phyloP scores from a whole-genome alignment of 495 filamentous ascomycete species.

The Pyrenula massariospora region DNA sequence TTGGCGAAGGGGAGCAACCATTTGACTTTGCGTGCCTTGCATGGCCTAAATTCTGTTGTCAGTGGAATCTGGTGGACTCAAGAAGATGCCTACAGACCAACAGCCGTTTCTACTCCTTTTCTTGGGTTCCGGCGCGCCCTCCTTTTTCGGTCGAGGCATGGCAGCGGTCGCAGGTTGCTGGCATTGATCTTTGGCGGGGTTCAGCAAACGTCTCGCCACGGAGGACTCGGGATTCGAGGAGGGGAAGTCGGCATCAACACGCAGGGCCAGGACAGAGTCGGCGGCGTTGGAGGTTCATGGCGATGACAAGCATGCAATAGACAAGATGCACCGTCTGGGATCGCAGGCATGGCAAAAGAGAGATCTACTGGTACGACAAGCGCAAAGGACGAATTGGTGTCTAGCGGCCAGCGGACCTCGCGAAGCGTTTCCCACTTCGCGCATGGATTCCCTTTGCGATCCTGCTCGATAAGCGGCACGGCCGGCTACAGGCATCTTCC shows the following conservation, averaged over 20 bases:
- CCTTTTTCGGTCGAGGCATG: slow-evolving; percentile 60
- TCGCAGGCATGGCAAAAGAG: background rate
- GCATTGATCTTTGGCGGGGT: background rate
- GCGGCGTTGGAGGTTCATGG: background rate
- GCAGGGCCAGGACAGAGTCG: background rate
- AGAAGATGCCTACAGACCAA: slow-evolving; percentile 45
- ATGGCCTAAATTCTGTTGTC: slow-evolving; percentile 49
- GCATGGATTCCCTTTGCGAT: background rate
- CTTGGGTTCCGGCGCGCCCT: slow-evolving; percentile 56
- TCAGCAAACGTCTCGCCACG: background rate
- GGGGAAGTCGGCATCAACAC: background rate
- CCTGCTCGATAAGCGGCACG: background rate
- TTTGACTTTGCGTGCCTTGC: slow-evolving; percentile 79
- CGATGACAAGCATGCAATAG: background rate
- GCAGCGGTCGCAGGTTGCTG: slow-evolving; percentile 3
- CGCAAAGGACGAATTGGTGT: background rate
- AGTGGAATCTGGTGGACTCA: background rate
- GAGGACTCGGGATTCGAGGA: background rate
- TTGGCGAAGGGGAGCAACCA: slow-evolving; percentile 34
- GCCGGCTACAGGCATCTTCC: background rate
- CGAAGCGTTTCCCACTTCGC: no score
- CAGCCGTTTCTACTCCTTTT: slow-evolving; percentile 73
- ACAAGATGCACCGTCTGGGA: background rate
- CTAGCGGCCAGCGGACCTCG: background rate
- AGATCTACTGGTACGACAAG: background rate